Evolutionary conservation across 257 asterid genomes (phyloP), one percentile per base, ranked within the genome.

Genomic region (Apocynum venetum): DNA sequence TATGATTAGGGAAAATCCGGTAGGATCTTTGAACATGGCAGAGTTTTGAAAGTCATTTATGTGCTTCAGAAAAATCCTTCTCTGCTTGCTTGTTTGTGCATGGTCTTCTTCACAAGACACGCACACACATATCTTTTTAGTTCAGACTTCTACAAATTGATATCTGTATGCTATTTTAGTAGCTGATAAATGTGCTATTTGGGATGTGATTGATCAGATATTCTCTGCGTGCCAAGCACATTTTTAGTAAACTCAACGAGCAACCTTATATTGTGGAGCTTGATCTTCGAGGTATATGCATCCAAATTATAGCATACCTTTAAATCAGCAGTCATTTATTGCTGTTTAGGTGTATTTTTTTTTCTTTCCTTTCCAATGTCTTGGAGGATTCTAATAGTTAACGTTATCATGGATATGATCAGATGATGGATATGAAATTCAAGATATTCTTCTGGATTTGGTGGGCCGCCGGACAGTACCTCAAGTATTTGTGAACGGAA

Each of bases 381-480:
- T 14, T 2, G 40, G n/a, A 15, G 82, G 65, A 40, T 63, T 65
- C 66, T 65, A 40, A 46, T 80, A 49, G 47, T 70, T 77, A 56
- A 51, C 44, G 52, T 79, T 76, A 51, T 74, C 25, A 63, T 77
- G 77, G 47, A 64, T 63, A 41, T 77, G 68, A 83, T 76, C 81
- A 95, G 99, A 90, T 59, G 99, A 95, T 80, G 99, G 99, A 2
- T 81, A 80, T 80, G 85, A 79, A 83, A 93, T 95, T 78, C 99
- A 91, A 80, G 87, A 87, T 78, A 90, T 91, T 72, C 93, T 95
- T 79, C 81, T 91, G 53, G 97, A 95, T 72, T 72, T 86, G 84
- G 88, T 95, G 65, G 99, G 99, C 61, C 90, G 89, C 36, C 86
- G 94, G 52, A 95, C 98, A 31, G 98, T 95, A 77, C 99, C 98